Percentiles rank a stretch among this genome's conserved stretches.
phyloP scores from a whole-genome alignment of 768 basidiomycete genomes.

The Lyophyllum atratum region DNA sequence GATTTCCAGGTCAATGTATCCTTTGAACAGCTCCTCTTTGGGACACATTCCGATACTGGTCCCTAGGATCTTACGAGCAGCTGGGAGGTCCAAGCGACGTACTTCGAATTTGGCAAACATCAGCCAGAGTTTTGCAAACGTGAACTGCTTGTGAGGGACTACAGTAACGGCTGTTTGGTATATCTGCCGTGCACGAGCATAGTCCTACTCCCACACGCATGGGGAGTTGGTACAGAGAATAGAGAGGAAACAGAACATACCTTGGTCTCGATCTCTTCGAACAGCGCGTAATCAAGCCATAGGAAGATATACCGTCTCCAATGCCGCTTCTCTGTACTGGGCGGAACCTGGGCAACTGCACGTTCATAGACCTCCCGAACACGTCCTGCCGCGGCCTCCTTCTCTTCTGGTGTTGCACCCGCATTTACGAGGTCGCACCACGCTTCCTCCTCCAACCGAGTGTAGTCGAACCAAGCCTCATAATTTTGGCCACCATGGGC shows the following conservation, averaged over 20 bases:
- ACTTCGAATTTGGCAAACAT: constrained; percentile 93
- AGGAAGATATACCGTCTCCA: constrained; percentile 91
- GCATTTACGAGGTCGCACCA: constrained; percentile 73
- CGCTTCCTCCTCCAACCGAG: constrained; percentile 90
- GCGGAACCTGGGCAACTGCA: constrained; percentile 96
- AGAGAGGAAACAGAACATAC: constrained; percentile 38
- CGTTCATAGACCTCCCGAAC: constrained; percentile 97
- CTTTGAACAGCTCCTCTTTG: constrained; percentile 91
- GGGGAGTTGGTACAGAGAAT: neutral
- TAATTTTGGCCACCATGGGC: constrained; percentile 91
- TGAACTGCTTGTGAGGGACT: constrained; percentile 95
- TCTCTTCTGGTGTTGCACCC: constrained; percentile 70
- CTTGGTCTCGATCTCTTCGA: constrained; percentile 96
- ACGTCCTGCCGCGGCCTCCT: constrained; percentile 58
- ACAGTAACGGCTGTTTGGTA: constrained; percentile 89
- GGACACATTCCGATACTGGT: constrained; percentile 94
- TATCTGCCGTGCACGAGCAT: constrained; percentile 82
- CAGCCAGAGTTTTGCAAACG: constrained; percentile 96
- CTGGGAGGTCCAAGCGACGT: constrained; percentile 74
- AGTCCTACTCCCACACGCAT: constrained; percentile 55
- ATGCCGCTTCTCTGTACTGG: constrained; percentile 89
- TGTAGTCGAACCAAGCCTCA: constrained; percentile 98
- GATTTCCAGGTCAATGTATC: neutral
- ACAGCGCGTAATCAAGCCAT: constrained; percentile 94
- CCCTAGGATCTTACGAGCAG: constrained; percentile 89